These are phyloP conservation scores for Microbotryum lychnidis-dioicae DNA, from an alignment of 1,284 basidiomycete species.

Conservation along the genomic window DNA sequence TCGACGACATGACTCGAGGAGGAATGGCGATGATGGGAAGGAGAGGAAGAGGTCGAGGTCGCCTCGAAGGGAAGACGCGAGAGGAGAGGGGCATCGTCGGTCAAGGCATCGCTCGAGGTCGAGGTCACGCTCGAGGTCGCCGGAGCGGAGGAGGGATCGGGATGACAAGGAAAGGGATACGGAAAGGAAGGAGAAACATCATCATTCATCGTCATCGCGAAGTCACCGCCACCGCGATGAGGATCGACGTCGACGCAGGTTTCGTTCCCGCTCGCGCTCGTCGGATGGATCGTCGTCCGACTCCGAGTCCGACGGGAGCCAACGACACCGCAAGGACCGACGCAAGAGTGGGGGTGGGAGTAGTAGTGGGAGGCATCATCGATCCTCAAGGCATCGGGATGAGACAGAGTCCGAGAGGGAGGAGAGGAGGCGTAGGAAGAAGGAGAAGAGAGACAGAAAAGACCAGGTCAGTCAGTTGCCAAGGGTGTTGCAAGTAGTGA, in stretches of 20 bases:
- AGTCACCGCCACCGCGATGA: not conserved
- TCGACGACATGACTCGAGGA: too few relatives aligned
- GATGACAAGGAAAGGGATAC: too few relatives aligned
- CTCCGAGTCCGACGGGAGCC: constrained; percentile 9
- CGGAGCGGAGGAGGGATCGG: too few relatives aligned
- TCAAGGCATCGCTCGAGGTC: too few relatives aligned
- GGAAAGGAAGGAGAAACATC: not conserved
- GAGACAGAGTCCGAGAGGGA: constrained; percentile 12
- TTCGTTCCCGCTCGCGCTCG: constrained; percentile 5
- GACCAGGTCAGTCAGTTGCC: constrained; percentile 9
- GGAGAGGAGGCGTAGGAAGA: constrained; percentile 14
- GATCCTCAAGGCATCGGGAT: constrained; percentile 1
- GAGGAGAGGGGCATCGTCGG: too few relatives aligned
- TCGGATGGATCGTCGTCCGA: not conserved
- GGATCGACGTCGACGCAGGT: not conserved
- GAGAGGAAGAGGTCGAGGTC: constrained; percentile 2
- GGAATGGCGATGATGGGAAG: too few relatives aligned
- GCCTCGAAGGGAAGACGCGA: too few relatives aligned
- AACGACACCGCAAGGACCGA: too few relatives aligned
- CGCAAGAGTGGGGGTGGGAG: constrained; percentile 9
- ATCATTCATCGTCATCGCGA: constrained; percentile 9
- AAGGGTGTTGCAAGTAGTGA: not conserved
- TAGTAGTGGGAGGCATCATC: constrained; percentile 1
- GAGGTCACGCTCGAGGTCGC: too few relatives aligned
- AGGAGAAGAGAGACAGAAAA: constrained; percentile 29